Base-by-base conservation (phyloP, 169 alveolate genomes). In the Plasmodium malariae region DNA sequence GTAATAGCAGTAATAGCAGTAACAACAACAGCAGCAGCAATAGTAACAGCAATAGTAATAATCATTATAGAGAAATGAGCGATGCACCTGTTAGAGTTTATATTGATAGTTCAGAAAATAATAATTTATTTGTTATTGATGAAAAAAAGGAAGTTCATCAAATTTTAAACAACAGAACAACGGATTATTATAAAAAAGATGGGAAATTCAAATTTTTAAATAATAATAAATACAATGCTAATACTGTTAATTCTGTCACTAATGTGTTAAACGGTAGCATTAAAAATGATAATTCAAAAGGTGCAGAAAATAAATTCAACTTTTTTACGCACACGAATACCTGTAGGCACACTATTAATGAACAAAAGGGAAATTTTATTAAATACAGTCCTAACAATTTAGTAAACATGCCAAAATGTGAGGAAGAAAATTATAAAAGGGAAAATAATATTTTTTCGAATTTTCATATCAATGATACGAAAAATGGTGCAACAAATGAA, bases 91-190 rank as follows among this genome's bases (percentile, higher is more conserved):
- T 36, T 17, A 68, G 19, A 26, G 32, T 34, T 78, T 49, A 49
- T 78, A 68, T 62, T 78, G 89, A 63, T 78, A 63, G 48, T 62
- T 17, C 51, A 19, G 89, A 78, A 37, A 78, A 57, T 78, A 78
- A 78, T 68, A 65, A 68, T 49, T 62, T 78, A 34, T 78, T 62
- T 55, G 37, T 43, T 37, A 32, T 55, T 26, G 89, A 78, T 65
- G 78, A 78, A 63, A 74, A 57, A 36, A 78, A 60, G 48, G 76
- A 26, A 30, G 2, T 43, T 30, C 28, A 36, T 14, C 48, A 62
- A 6, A 62, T 48, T 63, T 30, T 78, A 24, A 63, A 36, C 37
- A 32, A 43, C 40, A n/a, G n/a, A n/a, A n/a, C n/a, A n/a, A 28
- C 71, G 30, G 54, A 37, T 78, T 68, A 62, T 54, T 30, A 63